Evolutionary conservation across 2,329 filamentous ascomycete species (phyloP).

Genomic region (Venturia pyrina): DNA sequence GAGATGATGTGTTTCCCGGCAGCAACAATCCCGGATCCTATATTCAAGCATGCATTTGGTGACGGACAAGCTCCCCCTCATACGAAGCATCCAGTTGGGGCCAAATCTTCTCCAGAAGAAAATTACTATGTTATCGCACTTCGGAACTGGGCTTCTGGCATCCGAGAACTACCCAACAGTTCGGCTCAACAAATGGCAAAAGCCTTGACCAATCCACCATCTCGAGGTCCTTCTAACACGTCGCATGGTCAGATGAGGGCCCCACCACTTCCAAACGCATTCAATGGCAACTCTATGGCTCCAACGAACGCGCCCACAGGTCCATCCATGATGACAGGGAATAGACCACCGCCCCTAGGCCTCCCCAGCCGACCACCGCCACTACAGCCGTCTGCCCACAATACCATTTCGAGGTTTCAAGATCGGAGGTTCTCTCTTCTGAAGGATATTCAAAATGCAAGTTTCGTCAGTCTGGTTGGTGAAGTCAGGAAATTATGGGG

Average conservation of each 20-base stretch:
- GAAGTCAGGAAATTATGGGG: conserved; percentile 54
- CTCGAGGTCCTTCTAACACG: neutral
- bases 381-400: neutral
- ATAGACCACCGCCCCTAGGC: neutral
- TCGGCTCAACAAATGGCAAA: neutral
- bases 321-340: neutral
- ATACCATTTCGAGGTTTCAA: neutral
- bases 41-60: conserved; percentile 20
- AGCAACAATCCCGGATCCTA: conserved; percentile 19
- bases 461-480: conserved; percentile 60
- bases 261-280: neutral
- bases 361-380: neutral
- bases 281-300: neutral
- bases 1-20: conserved; percentile 18
- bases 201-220: neutral
- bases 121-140: conserved; percentile 26
- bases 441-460: conserved; percentile 46
- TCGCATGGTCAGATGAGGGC: neutral
- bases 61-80: conserved; percentile 16
- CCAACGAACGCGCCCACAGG: conserved; percentile 9
- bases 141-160: conserved; percentile 14
- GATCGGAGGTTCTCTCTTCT: conserved; percentile 53
- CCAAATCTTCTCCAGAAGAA: conserved; percentile 18
- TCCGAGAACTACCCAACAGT: neutral
- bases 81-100: conserved; percentile 3